These are phyloP conservation scores for Blakeslea trispora DNA, from an alignment of 371 early-diverging fungal species.

Conservation along the genomic window DNA sequence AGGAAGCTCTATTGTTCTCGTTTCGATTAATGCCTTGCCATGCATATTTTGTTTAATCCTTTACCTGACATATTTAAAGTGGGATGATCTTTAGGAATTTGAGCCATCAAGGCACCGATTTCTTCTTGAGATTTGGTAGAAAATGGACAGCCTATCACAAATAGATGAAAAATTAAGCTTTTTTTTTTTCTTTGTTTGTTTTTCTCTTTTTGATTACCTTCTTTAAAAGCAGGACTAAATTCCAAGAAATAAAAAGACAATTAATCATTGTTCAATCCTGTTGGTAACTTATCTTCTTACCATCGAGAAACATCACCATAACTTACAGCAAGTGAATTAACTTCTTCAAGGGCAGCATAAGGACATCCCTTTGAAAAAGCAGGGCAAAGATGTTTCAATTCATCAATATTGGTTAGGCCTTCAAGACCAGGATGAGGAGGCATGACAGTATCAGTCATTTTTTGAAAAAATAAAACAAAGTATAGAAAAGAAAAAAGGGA, in stretches of 20 bases:
- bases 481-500: no score
- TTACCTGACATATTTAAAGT: slow-evolving; percentile 39
- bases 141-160: slow-evolving; percentile 46
- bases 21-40: neutral
- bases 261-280: neutral
- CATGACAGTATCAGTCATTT: slow-evolving; percentile 11
- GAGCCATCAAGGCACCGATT: slow-evolving; percentile 28
- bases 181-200: neutral
- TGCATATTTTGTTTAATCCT: slow-evolving; percentile 19
- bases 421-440: slow-evolving; percentile 50
- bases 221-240: slow-evolving; percentile 48
- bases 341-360: slow-evolving; percentile 44
- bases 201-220: slow-evolving; percentile 30
- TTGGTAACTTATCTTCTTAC: slow-evolving; percentile 17
- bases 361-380: slow-evolving; percentile 54
- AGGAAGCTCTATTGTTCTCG: slow-evolving; percentile 31
- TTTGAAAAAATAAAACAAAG: no score
- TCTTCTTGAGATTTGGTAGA: slow-evolving; percentile 43
- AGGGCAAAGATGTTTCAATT: slow-evolving; percentile 48
- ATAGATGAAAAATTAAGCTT: neutral
- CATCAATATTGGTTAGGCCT: slow-evolving; percentile 32
- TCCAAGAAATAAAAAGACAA: neutral
- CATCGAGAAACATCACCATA: slow-evolving; percentile 46
- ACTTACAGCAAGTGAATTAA: slow-evolving; percentile 30
- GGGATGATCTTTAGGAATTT: slow-evolving; percentile 48